These are phyloP conservation scores for Umbilicaria muhlenbergii DNA, from an alignment of 495 filamentous ascomycete genomes.

Conservation along the genomic window DNA sequence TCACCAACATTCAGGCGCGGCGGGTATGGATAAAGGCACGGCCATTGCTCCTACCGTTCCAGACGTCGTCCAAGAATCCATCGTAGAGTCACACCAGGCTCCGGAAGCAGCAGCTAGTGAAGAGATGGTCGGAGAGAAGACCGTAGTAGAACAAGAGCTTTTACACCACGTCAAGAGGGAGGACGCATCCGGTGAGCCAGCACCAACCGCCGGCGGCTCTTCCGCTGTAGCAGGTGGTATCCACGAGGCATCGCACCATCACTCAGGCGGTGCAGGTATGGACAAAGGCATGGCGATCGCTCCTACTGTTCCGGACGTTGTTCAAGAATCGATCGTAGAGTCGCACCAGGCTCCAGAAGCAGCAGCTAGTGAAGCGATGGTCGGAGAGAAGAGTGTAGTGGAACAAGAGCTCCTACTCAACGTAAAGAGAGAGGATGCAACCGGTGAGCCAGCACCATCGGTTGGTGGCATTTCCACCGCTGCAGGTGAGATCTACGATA, in stretches of 20 bases:
- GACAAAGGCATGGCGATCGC: slow-evolving; percentile 8
- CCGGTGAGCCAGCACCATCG: slow-evolving; percentile 38
- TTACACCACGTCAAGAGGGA: slow-evolving; percentile 34
- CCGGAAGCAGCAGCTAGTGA: slow-evolving; percentile 62
- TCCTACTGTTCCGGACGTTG: slow-evolving; percentile 49
- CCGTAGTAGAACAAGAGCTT: slow-evolving; percentile 54
- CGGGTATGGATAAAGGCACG: slow-evolving; percentile 9
- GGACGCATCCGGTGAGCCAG: slow-evolving; percentile 33
- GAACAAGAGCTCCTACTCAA: slow-evolving; percentile 51
- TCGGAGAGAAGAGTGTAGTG: slow-evolving; percentile 63
- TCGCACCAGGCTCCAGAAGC: slow-evolving; percentile 55
- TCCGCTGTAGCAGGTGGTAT: not conserved
- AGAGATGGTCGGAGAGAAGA: slow-evolving; percentile 62
- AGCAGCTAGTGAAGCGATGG: slow-evolving; percentile 45
- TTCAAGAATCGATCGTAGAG: slow-evolving; percentile 55
- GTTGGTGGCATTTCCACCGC: not conserved
- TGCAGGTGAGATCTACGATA: no score
- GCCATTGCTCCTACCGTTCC: slow-evolving; percentile 41
- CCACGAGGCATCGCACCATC: slow-evolving; percentile 7
- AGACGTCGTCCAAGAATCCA: slow-evolving; percentile 55
- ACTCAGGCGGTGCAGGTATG: not conserved
- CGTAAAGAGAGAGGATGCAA: slow-evolving; percentile 29
- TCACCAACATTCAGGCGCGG: not conserved
- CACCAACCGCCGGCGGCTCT: slow-evolving; percentile 27
- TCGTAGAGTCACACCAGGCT: slow-evolving; percentile 41